phyloP scores from a whole-genome alignment of 768 basidiomycete genomes.

The Boletus barrowsii region DNA sequence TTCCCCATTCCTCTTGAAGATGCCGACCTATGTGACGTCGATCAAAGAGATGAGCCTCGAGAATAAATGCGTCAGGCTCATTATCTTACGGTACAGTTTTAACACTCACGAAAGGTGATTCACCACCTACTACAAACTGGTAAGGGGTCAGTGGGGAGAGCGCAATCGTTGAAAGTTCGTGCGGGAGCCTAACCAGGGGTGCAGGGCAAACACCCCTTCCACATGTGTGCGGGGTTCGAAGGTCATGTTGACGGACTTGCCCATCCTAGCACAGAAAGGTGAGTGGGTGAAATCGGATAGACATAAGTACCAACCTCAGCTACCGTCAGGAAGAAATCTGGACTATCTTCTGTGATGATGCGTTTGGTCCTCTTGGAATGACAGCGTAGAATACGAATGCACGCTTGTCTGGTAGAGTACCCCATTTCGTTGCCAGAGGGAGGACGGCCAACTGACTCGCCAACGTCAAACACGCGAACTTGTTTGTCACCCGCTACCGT shows the following conservation, averaged over 20 bases:
- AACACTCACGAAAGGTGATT: conserved; percentile 65
- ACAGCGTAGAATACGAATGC: conserved; percentile 59
- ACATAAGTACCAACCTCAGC: conserved; percentile 53
- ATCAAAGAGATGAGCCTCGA: conserved; percentile 58
- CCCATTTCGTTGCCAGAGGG: conserved; percentile 41
- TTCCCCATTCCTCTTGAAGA: conserved; percentile 69
- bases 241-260: conserved; percentile 83
- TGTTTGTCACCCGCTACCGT: conserved; percentile 75
- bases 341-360: conserved; percentile 75
- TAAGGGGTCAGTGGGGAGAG: conserved; percentile 78
- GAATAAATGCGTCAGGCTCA: background rate
- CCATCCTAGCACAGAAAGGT: conserved; percentile 60
- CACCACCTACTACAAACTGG: conserved; percentile 82
- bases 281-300: background rate
- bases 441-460: conserved; percentile 37
- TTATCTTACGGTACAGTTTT: background rate
- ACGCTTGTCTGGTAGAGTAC: conserved; percentile 47
- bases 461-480: conserved; percentile 76
- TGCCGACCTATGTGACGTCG: conserved; percentile 65
- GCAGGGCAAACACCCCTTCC: conserved; percentile 54
- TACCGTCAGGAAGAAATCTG: conserved; percentile 74
- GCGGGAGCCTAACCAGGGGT: conserved; percentile 62
- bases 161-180: conserved; percentile 70
- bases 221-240: conserved; percentile 71
- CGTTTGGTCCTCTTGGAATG: conserved; percentile 73